phyloP scores from a whole-genome alignment of 257 asterid species.

The Handroanthus guayacan region DNA sequence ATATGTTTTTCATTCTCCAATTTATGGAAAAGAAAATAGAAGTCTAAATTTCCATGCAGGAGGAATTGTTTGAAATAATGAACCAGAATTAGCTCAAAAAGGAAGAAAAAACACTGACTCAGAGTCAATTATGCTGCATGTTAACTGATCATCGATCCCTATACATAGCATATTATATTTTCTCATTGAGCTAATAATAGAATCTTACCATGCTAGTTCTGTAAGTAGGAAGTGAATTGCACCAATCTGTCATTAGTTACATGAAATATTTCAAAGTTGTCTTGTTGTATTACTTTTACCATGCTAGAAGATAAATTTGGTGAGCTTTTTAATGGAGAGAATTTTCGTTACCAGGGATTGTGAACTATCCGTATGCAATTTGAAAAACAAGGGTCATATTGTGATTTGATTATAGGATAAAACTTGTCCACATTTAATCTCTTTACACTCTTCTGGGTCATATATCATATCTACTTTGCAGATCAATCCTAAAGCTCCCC shows the following conservation, averaged over 20 bases:
- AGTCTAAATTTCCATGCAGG: not conserved
- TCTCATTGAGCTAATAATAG: slow-evolving; percentile 21
- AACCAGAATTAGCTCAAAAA: not conserved
- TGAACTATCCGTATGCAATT: not conserved
- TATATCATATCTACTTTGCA: not conserved
- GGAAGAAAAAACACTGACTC: not conserved
- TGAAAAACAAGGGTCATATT: not conserved
- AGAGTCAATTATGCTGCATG: not conserved
- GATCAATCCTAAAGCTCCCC: slow-evolving; percentile 13
- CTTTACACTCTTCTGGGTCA: not conserved
- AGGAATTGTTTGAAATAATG: not conserved
- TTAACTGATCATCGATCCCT: slow-evolving; percentile 2
- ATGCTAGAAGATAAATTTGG: slow-evolving; percentile 21
- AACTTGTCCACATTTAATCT: slow-evolving; percentile 1
- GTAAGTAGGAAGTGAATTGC: slow-evolving; percentile 16
- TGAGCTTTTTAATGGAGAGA: not conserved
- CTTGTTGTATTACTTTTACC: not conserved
- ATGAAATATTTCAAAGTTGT: not conserved
- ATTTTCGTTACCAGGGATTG: not conserved
- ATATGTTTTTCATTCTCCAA: slow-evolving; percentile 3
- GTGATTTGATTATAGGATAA: not conserved
- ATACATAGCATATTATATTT: not conserved
- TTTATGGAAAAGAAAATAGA: slow-evolving; percentile 9
- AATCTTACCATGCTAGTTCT: not conserved
- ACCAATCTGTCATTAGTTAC: slow-evolving; percentile 12